Conservation (phyloP, 805 yeast genomes). For the Nakazawaea ernobii region DNA sequence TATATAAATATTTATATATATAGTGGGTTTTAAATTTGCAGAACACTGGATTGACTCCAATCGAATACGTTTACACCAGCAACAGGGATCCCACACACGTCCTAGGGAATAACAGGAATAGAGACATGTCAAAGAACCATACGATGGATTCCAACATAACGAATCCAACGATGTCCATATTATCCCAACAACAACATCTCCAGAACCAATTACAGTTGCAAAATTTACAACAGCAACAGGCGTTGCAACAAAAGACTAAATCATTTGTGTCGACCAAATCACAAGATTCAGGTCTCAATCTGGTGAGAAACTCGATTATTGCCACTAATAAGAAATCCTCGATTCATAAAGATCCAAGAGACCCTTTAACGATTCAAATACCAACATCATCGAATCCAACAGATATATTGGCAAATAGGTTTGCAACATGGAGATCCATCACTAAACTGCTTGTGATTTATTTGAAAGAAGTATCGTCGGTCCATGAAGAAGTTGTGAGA, state of each 20-base stretch:
- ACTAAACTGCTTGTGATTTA: conserved; percentile 71
- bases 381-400: conserved; percentile 75
- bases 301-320: conserved; percentile 7
- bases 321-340: conserved; percentile 6
- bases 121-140: conserved; percentile 9
- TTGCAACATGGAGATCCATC: conserved; percentile 80
- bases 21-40: too few species aligned
- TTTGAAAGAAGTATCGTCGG: conserved; percentile 71
- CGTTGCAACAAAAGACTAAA: conserved; percentile 30
- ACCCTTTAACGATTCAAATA: conserved; percentile 42
- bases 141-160: conserved; percentile 12
- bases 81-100: not conserved
- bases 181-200: conserved; percentile 38
- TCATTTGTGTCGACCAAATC: conserved; percentile 32
- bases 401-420: conserved; percentile 76
- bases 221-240: conserved; percentile 33
- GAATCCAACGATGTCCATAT: conserved; percentile 13
- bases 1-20: too few species aligned
- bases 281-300: conserved; percentile 18
- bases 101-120: too few species aligned
- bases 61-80: not conserved
- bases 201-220: conserved; percentile 42
- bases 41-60: too few species aligned
- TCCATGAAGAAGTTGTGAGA: conserved; percentile 83
- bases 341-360: conserved; percentile 34